These are phyloP conservation scores for Canavalia ensiformis DNA, from an alignment of 306 rosid species.

Conservation along the genomic window DNA sequence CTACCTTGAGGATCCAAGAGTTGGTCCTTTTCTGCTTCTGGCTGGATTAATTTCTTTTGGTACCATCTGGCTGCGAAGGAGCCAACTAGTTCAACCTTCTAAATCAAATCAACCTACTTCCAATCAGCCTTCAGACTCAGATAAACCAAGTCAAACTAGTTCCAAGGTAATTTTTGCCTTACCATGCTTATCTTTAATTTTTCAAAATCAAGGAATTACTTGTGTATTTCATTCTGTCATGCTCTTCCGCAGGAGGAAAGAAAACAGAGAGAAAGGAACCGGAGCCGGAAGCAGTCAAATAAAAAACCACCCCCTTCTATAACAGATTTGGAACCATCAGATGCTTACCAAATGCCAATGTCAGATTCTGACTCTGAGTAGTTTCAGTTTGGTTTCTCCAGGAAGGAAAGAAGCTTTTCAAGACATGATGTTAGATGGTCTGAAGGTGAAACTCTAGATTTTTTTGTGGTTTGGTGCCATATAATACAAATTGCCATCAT, in stretches of 20 bases:
- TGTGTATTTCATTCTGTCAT: slow-evolving; percentile 34
- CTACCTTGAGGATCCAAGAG: slow-evolving; percentile 77
- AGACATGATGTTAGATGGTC: slow-evolving; percentile 23
- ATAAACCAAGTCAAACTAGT: slow-evolving; percentile 57
- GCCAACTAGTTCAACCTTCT: slow-evolving; percentile 60
- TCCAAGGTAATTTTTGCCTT: slow-evolving; percentile 59
- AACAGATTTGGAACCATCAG: slow-evolving; percentile 72
- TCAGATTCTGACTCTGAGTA: slow-evolving; percentile 84
- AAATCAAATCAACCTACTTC: slow-evolving; percentile 57
- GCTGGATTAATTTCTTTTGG: slow-evolving; percentile 81
- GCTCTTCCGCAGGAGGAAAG: slow-evolving; percentile 55
- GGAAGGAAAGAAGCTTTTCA: slow-evolving; percentile 29
- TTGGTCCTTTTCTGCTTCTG: slow-evolving; percentile 86
- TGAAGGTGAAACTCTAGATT: slow-evolving; percentile 21
- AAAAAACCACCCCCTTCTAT: slow-evolving; percentile 60
- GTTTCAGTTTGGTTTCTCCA: slow-evolving; percentile 35
- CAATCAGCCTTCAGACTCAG: slow-evolving; percentile 47
- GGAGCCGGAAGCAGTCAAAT: slow-evolving; percentile 42
- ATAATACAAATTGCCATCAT: neutral
- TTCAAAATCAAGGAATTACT: slow-evolving; percentile 7
- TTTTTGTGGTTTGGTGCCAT: slow-evolving; percentile 28
- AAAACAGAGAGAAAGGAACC: slow-evolving; percentile 56
- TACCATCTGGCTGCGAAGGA: slow-evolving; percentile 76
- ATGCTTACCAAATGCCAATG: slow-evolving; percentile 72
- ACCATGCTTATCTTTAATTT: neutral